phyloP scores from a whole-genome alignment of 1,284 basidiomycete genomes.

The Ceraceosorus guamensis region DNA sequence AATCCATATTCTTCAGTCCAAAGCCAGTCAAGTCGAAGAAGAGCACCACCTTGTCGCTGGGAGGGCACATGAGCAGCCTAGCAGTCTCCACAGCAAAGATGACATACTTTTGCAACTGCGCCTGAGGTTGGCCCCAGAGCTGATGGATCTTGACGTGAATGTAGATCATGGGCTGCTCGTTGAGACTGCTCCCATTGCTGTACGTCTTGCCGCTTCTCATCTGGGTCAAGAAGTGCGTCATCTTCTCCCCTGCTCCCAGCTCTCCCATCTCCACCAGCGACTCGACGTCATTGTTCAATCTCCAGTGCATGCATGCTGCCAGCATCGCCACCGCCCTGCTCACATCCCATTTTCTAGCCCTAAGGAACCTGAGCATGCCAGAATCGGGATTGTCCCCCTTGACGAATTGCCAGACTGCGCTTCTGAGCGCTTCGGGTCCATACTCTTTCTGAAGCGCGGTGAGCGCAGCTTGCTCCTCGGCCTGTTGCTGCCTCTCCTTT shows the following conservation, averaged over 20 bases:
- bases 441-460: slow-evolving; percentile 46
- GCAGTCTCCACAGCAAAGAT: slow-evolving; percentile 48
- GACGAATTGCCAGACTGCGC: slow-evolving; percentile 48
- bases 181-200: slow-evolving; percentile 43
- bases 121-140: slow-evolving; percentile 40
- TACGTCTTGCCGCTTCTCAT: slow-evolving; percentile 47
- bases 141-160: slow-evolving; percentile 41
- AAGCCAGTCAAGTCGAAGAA: slow-evolving; percentile 48
- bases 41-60: slow-evolving; percentile 48
- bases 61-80: slow-evolving; percentile 43
- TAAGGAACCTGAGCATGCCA: slow-evolving; percentile 47
- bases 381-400: slow-evolving; percentile 42
- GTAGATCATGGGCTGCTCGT: slow-evolving; percentile 46
- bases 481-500: slow-evolving; percentile 43
- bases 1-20: slow-evolving; percentile 43
- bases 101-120: slow-evolving; percentile 48
- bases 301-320: slow-evolving; percentile 42
- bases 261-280: slow-evolving; percentile 16
- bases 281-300: slow-evolving; percentile 24
- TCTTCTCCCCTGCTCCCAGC: slow-evolving; percentile 8
- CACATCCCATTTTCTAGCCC: slow-evolving; percentile 49
- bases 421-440: slow-evolving; percentile 44
- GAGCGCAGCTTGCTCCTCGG: slow-evolving; percentile 46
- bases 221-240: slow-evolving; percentile 47
- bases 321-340: slow-evolving; percentile 50